Percentiles rank a stretch among this genome's conserved stretches.
phyloP scores from a whole-genome alignment of 1,284 basidiomycete species.

The Puccinia triticina region DNA sequence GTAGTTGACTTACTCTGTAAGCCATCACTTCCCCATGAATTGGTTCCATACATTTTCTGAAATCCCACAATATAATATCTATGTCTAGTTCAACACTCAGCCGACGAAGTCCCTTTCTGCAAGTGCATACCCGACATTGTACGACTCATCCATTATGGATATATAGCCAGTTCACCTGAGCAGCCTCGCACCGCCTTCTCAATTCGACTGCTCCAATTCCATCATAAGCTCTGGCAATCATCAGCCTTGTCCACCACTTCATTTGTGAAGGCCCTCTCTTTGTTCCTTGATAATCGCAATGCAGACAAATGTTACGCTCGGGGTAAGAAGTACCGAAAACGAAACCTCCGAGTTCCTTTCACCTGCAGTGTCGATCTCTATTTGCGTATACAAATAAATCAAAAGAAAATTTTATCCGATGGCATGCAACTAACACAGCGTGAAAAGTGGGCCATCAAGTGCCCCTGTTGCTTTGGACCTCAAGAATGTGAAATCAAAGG shows the following conservation, averaged over 20 bases:
- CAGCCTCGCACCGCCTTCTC: constrained; percentile 16
- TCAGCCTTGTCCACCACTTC: neutral
- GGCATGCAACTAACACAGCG: neutral
- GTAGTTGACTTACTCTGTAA: neutral
- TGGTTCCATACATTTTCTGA: neutral
- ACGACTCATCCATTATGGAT: neutral
- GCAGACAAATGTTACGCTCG: neutral
- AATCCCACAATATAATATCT: no score
- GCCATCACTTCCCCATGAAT: neutral
- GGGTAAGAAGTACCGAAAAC: neutral
- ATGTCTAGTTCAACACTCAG: neutral
- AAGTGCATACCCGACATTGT: neutral
- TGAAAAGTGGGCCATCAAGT: constrained; percentile 1
- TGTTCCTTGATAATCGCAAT: neutral
- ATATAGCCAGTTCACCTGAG: constrained; percentile 7
- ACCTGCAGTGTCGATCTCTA: neutral
- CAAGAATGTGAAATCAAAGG: neutral
- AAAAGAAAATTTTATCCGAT: neutral
- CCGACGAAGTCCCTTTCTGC: neutral
- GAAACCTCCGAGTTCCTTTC: neutral
- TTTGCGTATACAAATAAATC: neutral
- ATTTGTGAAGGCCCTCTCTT: neutral
- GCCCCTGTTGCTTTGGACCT: constrained; percentile 8
- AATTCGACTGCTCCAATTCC: constrained; percentile 9
- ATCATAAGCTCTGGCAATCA: constrained; percentile 17